Evolutionary conservation across 2,329 filamentous ascomycete genomes (phyloP), one percentile per base, ranked within the genome.

Genomic region (Botrytis aclada): DNA sequence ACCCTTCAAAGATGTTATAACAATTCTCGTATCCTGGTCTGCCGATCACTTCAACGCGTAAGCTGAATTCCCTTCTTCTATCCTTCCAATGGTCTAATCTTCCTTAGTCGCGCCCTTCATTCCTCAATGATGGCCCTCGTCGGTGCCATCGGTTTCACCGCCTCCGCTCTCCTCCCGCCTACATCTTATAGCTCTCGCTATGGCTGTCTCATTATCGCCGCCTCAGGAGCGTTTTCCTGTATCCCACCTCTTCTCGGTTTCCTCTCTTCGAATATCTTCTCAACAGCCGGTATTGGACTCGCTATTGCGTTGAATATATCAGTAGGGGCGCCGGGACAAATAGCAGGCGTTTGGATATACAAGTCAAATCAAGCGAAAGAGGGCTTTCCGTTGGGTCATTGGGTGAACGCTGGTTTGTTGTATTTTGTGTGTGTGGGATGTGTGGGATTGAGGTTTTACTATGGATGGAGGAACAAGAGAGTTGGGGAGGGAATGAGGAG

Each of bases 321-420:
- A 2, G 85, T 92, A 66, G 90, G 90, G 0, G 90, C 90, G 0
- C 85, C 90, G 0, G 91, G 91, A 0, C 91, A 93, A 80, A 93
- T 93, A 58, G 87, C 89, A 0, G 91, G 90, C 0, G 89, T 92
- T 1, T 93, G 90, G 90, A 93, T 92, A 74, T 93, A 93, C 82
- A 91, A 90, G 78, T 84, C 87, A 1, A 82, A 87, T 18, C 89
- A 93, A 80, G 86, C 85, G 29, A 80, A 82, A 34, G 81, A 77
- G 16, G 91, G 91, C 0, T 93, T 92, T 79, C 90, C 90, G 0
- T 93, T 90, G 0, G 91, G 91, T 0, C 90, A 93, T 78, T 92
- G 88, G 88, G 86, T 86, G 7, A 91, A 92, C 79, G 88, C 88
- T 3, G 89, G 82, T 18, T 80, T 91, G 76, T 77, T 91, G 58